Base-by-base conservation (phyloP, 2,329 filamentous ascomycete species). In the Talaromyces sp. region DNA sequence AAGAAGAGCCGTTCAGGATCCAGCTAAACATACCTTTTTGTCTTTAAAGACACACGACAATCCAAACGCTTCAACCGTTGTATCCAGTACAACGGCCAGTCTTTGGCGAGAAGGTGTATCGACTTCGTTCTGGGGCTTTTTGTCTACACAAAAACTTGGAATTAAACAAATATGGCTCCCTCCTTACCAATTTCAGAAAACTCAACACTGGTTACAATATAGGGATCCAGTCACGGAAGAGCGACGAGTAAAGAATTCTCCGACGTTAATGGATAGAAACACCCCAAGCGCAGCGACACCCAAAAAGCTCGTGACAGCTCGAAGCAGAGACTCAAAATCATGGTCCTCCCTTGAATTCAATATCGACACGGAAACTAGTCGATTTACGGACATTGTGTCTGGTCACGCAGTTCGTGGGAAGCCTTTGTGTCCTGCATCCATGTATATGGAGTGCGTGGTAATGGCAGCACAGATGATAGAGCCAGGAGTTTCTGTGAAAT, bases 381-480 rank as follows among this genome's bases (percentile, higher is more conserved):
- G 58, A 11, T 59, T 59, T 29, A 56, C 58, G 7, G 52, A 59
- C 19, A 59, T 59, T 21, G 58, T 59, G 3, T 59, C 58, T 14
- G 58, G 52, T 11, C 58, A 59, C n/a, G 58, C 58, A 14, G 58
- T 59, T 56, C 59, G 59, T 21, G 48, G 54, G 10, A 48, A 50
- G 21, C 59, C 59, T 3, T 21, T 60, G 11, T 60, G 59, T 29
- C 59, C 59, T 2, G 59, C 59, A n/a, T 60, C 59, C 2, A 60
- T 60, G 59, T 60, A 60, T 14, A 60, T 60, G 59, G 59, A 60
- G 29, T 60, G 59, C 32, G 59, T 54, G 11, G 59, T 60, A 6
- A 60, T 60, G 59, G 59, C 59, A 1, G 46, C 55, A 24, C 59
- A 60, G 48, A 60, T 60, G 55, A 29, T 57, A 12, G 59, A 60